A percentile compares a stretch with the other conserved stretches of the same genome.
These are phyloP conservation scores for Bolboschoenus planiculmis DNA, from an alignment of 176 grass and related monocot species.

Conservation along the genomic window DNA sequence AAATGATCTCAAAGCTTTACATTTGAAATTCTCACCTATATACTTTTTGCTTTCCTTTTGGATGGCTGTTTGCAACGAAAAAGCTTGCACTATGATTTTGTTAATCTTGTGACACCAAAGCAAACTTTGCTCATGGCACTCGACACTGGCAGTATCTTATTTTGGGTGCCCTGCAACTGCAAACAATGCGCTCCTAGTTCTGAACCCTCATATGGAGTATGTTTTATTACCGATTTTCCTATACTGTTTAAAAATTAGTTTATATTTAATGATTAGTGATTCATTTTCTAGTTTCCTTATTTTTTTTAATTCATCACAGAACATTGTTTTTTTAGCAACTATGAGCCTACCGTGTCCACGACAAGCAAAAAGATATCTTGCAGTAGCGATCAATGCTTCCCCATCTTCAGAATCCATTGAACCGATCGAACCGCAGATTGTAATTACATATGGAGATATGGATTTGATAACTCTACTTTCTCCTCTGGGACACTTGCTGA, in stretches of 20 bases:
- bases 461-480: constrained; percentile 53
- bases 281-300: no score
- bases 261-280: no score
- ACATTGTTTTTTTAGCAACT: constrained; percentile 19
- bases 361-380: constrained; percentile 64
- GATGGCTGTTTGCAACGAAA: background rate
- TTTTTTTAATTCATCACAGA: no score
- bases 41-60: background rate
- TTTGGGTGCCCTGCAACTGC: constrained; percentile 96
- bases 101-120: constrained; percentile 63
- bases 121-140: constrained; percentile 71
- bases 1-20: no score
- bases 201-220: constrained; percentile 9
- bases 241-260: no score
- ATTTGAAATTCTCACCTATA: no score
- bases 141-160: constrained; percentile 79
- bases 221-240: no score
- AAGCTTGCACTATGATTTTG: constrained; percentile 73
- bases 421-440: constrained; percentile 37
- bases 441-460: constrained; percentile 41
- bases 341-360: constrained; percentile 43
- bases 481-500: constrained; percentile 63
- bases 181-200: constrained; percentile 42
- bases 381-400: constrained; percentile 33
- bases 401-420: background rate